These are phyloP conservation scores for Tricholoma saponaceum DNA, from an alignment of 768 basidiomycete species.

Conservation along the genomic window DNA sequence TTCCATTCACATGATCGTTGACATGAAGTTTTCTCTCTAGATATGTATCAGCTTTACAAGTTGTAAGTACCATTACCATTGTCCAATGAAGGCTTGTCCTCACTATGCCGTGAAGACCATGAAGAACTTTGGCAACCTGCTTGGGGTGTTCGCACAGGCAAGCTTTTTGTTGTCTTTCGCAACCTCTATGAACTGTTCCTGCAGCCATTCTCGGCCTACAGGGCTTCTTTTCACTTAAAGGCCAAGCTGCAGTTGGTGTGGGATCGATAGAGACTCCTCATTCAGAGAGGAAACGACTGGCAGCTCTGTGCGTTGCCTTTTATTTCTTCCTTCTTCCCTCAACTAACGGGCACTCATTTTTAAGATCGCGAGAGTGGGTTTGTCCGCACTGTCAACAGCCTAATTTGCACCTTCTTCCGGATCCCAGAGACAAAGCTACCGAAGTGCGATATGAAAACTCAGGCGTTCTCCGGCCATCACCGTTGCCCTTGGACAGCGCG, in stretches of 20 bases:
- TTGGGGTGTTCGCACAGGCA: slow-evolving; percentile 95
- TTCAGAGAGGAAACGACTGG: slow-evolving; percentile 74
- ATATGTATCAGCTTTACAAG: slow-evolving; percentile 93
- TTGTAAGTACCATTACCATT: slow-evolving; percentile 45
- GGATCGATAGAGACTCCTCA: slow-evolving; percentile 82
- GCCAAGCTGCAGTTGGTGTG: slow-evolving; percentile 81
- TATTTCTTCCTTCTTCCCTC: slow-evolving; percentile 6
- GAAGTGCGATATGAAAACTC: not conserved
- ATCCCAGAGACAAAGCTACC: slow-evolving; percentile 34
- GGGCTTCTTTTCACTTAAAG: slow-evolving; percentile 85
- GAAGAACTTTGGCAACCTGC: slow-evolving; percentile 98
- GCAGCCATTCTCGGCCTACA: slow-evolving; percentile 84
- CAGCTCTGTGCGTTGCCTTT: slow-evolving; percentile 53
- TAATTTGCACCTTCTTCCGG: slow-evolving; percentile 70
- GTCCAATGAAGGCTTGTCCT: slow-evolving; percentile 2
- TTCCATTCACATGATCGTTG: not conserved
- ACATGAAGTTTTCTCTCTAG: slow-evolving; percentile 33
- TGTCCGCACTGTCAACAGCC: slow-evolving; percentile 69
- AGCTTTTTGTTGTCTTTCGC: slow-evolving; percentile 12
- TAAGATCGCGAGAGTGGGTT: slow-evolving; percentile 75
- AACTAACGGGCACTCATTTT: slow-evolving; percentile 3
- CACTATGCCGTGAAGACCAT: slow-evolving; percentile 56
- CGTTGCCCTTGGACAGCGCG: not conserved
- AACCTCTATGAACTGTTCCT: not conserved
- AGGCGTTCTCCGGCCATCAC: not conserved